A percentile compares a stretch with the other conserved stretches of the same genome.
phyloP scores from a whole-genome alignment of 139 green algal species.

The Auxenochlorella pyrenoidosa region DNA sequence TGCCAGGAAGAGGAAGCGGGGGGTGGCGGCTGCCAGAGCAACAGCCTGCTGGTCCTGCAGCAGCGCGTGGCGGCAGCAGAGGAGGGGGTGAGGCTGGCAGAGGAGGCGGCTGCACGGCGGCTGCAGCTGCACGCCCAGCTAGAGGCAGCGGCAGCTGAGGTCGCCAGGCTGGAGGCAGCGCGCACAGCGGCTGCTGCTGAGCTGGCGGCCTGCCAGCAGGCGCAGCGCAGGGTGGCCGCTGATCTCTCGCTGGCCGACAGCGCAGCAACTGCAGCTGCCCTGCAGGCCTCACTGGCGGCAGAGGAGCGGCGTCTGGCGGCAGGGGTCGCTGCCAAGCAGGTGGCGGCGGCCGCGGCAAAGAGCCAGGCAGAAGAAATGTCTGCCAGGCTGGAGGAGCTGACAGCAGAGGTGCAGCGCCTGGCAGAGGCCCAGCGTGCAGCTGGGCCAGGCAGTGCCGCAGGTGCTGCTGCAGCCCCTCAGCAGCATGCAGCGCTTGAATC shows the following conservation, averaged over 20 bases:
- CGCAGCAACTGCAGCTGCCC: neutral
- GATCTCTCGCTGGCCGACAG: neutral
- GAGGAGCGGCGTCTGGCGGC: slow-evolving; percentile 6
- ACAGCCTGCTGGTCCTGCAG: neutral
- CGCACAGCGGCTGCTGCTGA: neutral
- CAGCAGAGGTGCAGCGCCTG: neutral
- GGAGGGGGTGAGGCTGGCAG: neutral
- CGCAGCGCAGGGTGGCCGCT: neutral
- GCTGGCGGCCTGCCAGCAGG: neutral
- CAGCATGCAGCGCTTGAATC: neutral
- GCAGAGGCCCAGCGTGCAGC: too few relatives aligned
- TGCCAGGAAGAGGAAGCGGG: neutral
- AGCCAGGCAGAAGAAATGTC: neutral
- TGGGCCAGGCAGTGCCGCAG: neutral
- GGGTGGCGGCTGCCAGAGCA: neutral
- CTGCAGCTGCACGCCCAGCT: neutral
- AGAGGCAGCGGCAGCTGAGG: neutral
- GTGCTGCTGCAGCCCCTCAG: neutral
- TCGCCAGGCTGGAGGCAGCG: neutral
- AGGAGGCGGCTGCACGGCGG: neutral
- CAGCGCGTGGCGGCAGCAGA: neutral
- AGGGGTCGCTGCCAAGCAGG: neutral
- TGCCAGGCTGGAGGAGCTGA: neutral
- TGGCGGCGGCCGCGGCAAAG: neutral
- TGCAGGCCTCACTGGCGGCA: neutral